A percentile compares a stretch with the other conserved stretches of the same genome.
phyloP scores from a whole-genome alignment of 495 filamentous ascomycete genomes.

The Penicillium simplicissimum region DNA sequence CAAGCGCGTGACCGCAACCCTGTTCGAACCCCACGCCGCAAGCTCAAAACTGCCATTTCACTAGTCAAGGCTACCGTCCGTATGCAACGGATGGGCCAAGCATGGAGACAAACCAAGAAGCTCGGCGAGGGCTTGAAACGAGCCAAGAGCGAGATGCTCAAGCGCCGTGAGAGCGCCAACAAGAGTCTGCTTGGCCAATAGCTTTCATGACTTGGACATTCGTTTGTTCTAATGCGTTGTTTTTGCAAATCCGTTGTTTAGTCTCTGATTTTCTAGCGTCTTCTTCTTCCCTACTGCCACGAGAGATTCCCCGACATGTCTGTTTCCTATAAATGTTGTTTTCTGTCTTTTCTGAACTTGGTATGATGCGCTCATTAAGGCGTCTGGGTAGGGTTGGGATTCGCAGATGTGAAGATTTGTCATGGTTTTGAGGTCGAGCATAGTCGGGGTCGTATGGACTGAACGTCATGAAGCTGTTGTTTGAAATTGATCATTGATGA shows the following conservation, averaged over 20 bases:
- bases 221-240: slow-evolving; percentile 7
- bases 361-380: slow-evolving; percentile 12
- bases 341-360: slow-evolving; percentile 4
- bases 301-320: slow-evolving; percentile 36
- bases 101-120: slow-evolving; percentile 53
- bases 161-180: slow-evolving; percentile 40
- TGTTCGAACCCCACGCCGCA: slow-evolving; percentile 38
- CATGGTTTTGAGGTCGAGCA: slow-evolving; percentile 19
- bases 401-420: slow-evolving; percentile 7
- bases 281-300: slow-evolving; percentile 22
- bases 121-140: slow-evolving; percentile 47
- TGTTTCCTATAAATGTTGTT: slow-evolving; percentile 21
- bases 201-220: background rate
- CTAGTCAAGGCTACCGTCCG: slow-evolving; percentile 55
- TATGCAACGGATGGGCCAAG: slow-evolving; percentile 54
- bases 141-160: slow-evolving; percentile 46
- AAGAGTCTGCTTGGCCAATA: slow-evolving; percentile 23
- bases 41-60: slow-evolving; percentile 51
- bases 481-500: slow-evolving; percentile 5
- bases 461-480: slow-evolving; percentile 2
- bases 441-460: slow-evolving; percentile 17
- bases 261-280: slow-evolving; percentile 25
- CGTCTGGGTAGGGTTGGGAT: slow-evolving; percentile 10
- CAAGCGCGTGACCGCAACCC: slow-evolving; percentile 39
- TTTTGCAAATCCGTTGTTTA: slow-evolving; percentile 15